Evolutionary conservation across 371 early-diverging fungal species (phyloP).

Genomic region (Haplosporangium sp.): DNA sequence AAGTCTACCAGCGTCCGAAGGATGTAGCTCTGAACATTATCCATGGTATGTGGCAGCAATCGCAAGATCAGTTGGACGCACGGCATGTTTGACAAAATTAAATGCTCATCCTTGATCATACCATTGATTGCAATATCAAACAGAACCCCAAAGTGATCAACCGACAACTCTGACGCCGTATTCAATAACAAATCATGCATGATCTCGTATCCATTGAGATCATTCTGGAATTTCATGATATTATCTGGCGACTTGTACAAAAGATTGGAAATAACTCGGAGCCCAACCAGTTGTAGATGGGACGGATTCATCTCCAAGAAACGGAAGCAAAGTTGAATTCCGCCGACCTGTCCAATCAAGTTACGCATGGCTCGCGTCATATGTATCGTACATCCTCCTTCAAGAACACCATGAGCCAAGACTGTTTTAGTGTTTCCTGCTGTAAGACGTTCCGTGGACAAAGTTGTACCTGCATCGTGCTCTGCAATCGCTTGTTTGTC

Average conservation of each 20-base stretch:
- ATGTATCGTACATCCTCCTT: constrained; percentile 59
- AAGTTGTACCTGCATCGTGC: background rate
- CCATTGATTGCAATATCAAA: constrained; percentile 59
- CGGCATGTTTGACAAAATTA: constrained; percentile 52
- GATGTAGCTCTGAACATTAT: constrained; percentile 55
- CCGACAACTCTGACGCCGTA: constrained; percentile 38
- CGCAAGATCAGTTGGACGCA: constrained; percentile 55
- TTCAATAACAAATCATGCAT: constrained; percentile 41
- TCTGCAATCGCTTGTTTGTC: background rate
- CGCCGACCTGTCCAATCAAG: constrained; percentile 54
- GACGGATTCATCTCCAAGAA: constrained; percentile 55
- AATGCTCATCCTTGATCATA: constrained; percentile 54
- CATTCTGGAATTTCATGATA: constrained; percentile 53
- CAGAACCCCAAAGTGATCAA: constrained; percentile 56
- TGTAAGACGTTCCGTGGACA: background rate
- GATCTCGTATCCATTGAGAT: constrained; percentile 53
- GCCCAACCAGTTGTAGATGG: constrained; percentile 56
- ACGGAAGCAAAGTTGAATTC: constrained; percentile 57
- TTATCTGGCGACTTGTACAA: constrained; percentile 58
- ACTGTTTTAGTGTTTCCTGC: constrained; percentile 2
- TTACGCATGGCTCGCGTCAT: constrained; percentile 54
- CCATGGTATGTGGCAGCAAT: constrained; percentile 39
- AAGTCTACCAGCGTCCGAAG: constrained; percentile 56
- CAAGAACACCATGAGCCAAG: constrained; percentile 38
- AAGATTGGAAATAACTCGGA: constrained; percentile 56